A percentile compares a stretch with the other conserved stretches of the same genome.
These are phyloP conservation scores for Russula sp. DNA, from an alignment of 768 basidiomycete species.

Conservation along the genomic window DNA sequence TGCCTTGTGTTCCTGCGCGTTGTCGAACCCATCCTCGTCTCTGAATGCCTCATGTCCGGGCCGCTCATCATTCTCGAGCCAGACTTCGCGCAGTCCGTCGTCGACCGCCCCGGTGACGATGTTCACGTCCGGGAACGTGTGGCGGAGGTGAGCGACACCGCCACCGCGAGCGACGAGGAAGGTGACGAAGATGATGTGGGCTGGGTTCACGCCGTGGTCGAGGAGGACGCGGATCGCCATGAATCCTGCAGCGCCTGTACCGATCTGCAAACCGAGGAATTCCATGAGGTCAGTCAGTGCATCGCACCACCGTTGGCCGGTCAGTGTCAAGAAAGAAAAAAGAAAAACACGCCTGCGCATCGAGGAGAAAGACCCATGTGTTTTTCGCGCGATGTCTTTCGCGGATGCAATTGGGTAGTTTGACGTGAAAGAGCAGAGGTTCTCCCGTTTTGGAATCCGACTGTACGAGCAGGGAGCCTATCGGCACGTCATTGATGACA, in stretches of 20 bases:
- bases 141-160: constrained; percentile 66
- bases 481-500: constrained; percentile 75
- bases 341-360: constrained; percentile 63
- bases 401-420: constrained; percentile 71
- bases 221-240: constrained; percentile 93
- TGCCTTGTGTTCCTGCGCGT: constrained; percentile 47
- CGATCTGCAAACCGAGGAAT: constrained; percentile 49
- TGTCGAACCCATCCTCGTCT: constrained; percentile 18
- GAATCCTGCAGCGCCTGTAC: constrained; percentile 86
- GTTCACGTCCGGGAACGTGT: constrained; percentile 79
- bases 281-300: background rate
- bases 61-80: constrained; percentile 48
- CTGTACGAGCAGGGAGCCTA: constrained; percentile 89
- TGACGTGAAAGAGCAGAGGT: constrained; percentile 75
- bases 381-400: constrained; percentile 54
- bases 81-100: constrained; percentile 63
- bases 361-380: constrained; percentile 80
- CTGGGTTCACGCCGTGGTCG: constrained; percentile 83
- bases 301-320: background rate
- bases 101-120: constrained; percentile 85
- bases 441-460: constrained; percentile 81
- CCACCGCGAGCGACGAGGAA: constrained; percentile 83
- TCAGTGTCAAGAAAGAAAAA: background rate
- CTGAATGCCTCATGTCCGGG: constrained; percentile 30
- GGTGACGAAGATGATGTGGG: constrained; percentile 82